phyloP scores from a whole-genome alignment of 2,329 filamentous ascomycete genomes.

The Cladophialophora exuberans region DNA sequence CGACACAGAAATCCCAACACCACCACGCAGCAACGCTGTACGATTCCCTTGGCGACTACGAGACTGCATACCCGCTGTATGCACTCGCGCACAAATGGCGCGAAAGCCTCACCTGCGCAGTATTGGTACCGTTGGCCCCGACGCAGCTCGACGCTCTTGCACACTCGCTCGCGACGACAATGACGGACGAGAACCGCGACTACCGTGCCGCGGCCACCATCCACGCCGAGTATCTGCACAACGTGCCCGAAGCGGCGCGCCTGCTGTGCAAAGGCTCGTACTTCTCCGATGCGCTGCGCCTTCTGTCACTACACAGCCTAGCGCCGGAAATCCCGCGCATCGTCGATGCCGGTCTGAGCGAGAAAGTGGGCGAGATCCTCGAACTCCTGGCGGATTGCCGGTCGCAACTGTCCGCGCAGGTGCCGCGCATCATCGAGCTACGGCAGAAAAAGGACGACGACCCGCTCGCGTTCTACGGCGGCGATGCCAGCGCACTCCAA shows the following conservation, averaged over 20 bases:
- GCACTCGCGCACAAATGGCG: slow-evolving; percentile 86
- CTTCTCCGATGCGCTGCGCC: slow-evolving; percentile 85
- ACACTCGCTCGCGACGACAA: slow-evolving; percentile 72
- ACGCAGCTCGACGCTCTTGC: slow-evolving; percentile 70
- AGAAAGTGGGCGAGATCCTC: slow-evolving; percentile 79
- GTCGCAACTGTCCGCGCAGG: slow-evolving; percentile 78
- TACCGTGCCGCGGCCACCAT: slow-evolving; percentile 79
- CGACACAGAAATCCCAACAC: slow-evolving; percentile 69
- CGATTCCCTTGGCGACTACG: slow-evolving; percentile 78
- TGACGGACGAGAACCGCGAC: slow-evolving; percentile 79
- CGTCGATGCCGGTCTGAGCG: slow-evolving; percentile 77
- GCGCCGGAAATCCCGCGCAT: slow-evolving; percentile 65
- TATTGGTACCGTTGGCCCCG: slow-evolving; percentile 65
- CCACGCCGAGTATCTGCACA: slow-evolving; percentile 76
- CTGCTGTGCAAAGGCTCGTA: slow-evolving; percentile 83
- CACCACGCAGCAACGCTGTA: slow-evolving; percentile 87
- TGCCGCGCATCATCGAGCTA: slow-evolving; percentile 82
- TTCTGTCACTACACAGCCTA: slow-evolving; percentile 65
- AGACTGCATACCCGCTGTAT: slow-evolving; percentile 79
- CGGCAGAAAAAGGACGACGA: slow-evolving; percentile 79
- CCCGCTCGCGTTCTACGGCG: slow-evolving; percentile 86
- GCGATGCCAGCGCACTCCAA: slow-evolving; percentile 62
- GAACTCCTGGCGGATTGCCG: slow-evolving; percentile 95
- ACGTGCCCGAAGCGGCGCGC: slow-evolving; percentile 70
- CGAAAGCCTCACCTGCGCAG: slow-evolving; percentile 81